Conservation (phyloP, 768 basidiomycete species). For the Termitomyces sp. region DNA sequence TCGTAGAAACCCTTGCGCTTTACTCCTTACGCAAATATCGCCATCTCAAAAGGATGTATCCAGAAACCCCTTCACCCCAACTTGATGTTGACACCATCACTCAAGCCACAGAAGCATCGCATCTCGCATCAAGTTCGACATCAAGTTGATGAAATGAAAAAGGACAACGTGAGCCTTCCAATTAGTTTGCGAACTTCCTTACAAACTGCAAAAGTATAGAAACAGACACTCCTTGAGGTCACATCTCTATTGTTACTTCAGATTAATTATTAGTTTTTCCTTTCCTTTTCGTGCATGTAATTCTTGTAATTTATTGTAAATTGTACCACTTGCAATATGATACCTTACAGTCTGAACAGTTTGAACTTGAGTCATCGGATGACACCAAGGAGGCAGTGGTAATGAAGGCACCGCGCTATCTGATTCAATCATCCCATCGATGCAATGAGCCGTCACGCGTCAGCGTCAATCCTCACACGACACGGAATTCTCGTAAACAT, state of each 20-base stretch:
- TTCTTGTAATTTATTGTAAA: neutral
- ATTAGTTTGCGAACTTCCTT: neutral
- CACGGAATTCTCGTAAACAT: too few species aligned
- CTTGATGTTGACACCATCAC: constrained; percentile 14
- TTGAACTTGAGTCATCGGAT: neutral
- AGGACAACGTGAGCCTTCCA: neutral
- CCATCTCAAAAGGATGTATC: constrained; percentile 74
- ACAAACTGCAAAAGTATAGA: neutral
- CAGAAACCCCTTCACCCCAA: constrained; percentile 24
- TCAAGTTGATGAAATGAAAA: constrained; percentile 6
- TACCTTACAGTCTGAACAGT: neutral
- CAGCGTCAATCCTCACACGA: neutral
- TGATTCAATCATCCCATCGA: too few species aligned
- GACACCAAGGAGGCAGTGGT: neutral
- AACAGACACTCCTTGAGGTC: neutral
- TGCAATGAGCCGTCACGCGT: too few species aligned
- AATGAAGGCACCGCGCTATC: too few species aligned
- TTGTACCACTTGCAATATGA: constrained; percentile 1
- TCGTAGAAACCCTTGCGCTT: constrained; percentile 73
- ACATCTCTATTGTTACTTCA: neutral
- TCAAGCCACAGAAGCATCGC: constrained; percentile 11
- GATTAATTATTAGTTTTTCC: neutral
- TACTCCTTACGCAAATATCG: constrained; percentile 85
- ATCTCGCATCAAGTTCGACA: constrained; percentile 11
- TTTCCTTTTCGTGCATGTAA: neutral